A percentile compares a stretch with the other conserved stretches of the same genome.
Conservation (phyloP, 768 basidiomycete genomes). For the Daedalea quercina region DNA sequence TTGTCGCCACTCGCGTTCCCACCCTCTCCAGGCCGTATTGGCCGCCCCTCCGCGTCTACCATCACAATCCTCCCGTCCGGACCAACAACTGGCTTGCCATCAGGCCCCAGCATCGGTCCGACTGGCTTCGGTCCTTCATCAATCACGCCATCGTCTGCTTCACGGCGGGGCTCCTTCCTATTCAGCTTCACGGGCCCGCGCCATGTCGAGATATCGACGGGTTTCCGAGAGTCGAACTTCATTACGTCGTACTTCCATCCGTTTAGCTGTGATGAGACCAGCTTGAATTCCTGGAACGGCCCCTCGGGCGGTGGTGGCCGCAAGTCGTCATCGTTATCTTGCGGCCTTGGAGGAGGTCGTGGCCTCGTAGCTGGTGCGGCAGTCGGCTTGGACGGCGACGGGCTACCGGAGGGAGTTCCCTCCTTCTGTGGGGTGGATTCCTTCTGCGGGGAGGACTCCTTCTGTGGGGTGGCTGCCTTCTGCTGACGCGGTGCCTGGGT, state of each 20-base stretch:
- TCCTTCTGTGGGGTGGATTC: conserved; percentile 6
- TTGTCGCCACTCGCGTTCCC: conserved; percentile 28
- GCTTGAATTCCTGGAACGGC: conserved; percentile 67
- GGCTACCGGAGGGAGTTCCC: too few species aligned
- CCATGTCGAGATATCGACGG: conserved; percentile 66
- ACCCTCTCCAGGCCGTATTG: conserved; percentile 43
- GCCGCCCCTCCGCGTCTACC: conserved; percentile 74
- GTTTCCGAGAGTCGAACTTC: conserved; percentile 79
- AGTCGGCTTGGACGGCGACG: not conserved
- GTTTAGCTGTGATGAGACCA: conserved; percentile 73
- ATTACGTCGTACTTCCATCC: conserved; percentile 92
- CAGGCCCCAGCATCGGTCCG: conserved; percentile 70
- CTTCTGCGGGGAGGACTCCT: conserved; percentile 4
- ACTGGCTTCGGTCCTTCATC: conserved; percentile 44
- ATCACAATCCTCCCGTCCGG: conserved; percentile 71
- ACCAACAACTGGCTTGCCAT: conserved; percentile 81
- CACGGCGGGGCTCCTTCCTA: conserved; percentile 69
- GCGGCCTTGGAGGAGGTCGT: conserved; percentile 3
- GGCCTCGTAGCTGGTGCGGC: not conserved
- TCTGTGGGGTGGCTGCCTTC: conserved; percentile 8
- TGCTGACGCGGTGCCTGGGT: conserved; percentile 23
- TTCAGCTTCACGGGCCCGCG: conserved; percentile 77
- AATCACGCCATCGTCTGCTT: conserved; percentile 27
- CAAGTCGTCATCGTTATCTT: conserved; percentile 41
- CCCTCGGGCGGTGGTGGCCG: conserved; percentile 50